These are phyloP conservation scores for Aphanomyces cochlioides DNA, from an alignment of 352 stramenopile genomes.

Conservation along the genomic window DNA sequence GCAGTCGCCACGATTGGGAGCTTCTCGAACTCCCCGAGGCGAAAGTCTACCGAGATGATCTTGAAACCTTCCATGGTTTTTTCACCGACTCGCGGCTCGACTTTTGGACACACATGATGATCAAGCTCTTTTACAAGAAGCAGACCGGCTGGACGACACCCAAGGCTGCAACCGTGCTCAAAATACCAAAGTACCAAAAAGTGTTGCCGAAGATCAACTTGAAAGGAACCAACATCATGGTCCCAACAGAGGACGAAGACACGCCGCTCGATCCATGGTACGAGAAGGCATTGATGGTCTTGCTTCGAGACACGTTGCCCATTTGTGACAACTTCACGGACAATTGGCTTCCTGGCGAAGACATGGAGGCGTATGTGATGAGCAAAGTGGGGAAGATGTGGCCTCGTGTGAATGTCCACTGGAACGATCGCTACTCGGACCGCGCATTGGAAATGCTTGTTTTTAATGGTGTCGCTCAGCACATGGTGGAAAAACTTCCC, in stretches of 20 bases:
- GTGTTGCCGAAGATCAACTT: slow-evolving; percentile 25
- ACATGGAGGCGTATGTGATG: slow-evolving; percentile 29
- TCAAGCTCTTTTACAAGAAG: slow-evolving; percentile 11
- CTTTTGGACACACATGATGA: slow-evolving; percentile 20
- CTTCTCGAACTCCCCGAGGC: slow-evolving; percentile 12
- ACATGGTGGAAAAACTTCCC: slow-evolving; percentile 17
- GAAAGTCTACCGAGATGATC: slow-evolving; percentile 3
- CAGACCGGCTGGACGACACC: slow-evolving; percentile 7
- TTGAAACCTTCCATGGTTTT: not conserved
- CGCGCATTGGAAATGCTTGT: slow-evolving; percentile 22
- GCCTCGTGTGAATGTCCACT: slow-evolving; percentile 30
- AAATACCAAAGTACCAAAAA: slow-evolving; percentile 25
- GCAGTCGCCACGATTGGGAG: not conserved
- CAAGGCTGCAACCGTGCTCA: not conserved
- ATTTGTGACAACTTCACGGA: slow-evolving; percentile 21
- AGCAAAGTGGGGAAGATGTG: slow-evolving; percentile 26
- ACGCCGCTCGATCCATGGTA: slow-evolving; percentile 21
- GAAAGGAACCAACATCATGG: not conserved
- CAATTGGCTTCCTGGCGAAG: slow-evolving; percentile 27
- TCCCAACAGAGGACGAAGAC: slow-evolving; percentile 29
- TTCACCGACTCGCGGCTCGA: slow-evolving; percentile 21
- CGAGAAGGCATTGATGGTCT: slow-evolving; percentile 2
- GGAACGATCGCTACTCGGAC: slow-evolving; percentile 31
- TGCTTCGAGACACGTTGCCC: slow-evolving; percentile 10
- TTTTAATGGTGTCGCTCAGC: slow-evolving; percentile 22